Percentiles rank a stretch among this genome's conserved stretches.
Conservation (phyloP, 495 filamentous ascomycete species). For the Podospora pseudoanserina region DNA sequence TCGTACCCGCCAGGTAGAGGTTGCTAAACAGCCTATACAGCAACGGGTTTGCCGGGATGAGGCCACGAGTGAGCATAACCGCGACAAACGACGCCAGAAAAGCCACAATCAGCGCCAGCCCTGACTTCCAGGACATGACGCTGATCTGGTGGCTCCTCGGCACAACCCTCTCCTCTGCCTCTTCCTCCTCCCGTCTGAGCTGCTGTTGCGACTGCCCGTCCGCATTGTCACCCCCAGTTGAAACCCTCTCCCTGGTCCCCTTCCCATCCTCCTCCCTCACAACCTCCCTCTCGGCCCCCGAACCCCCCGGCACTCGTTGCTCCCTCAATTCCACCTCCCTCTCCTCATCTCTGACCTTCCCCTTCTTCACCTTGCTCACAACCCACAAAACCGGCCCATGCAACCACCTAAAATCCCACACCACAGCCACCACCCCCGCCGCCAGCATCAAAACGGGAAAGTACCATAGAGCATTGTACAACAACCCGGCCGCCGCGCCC, state of each 20-base stretch:
- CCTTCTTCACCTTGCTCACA: neutral
- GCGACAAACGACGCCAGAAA: conserved; percentile 64
- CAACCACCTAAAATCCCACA: conserved; percentile 59
- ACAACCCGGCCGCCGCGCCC: conserved; percentile 62
- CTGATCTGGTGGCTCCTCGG: conserved; percentile 34
- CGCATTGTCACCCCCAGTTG: neutral
- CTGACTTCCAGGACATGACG: conserved; percentile 42
- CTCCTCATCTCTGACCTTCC: neutral
- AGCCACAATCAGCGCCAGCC: conserved; percentile 42
- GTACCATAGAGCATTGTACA: conserved; percentile 80
- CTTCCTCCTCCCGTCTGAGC: conserved; percentile 3
- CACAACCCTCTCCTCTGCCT: conserved; percentile 39
- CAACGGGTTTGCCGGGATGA: conserved; percentile 43
- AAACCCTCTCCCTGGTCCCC: neutral
- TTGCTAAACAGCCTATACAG: conserved; percentile 67
- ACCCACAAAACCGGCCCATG: conserved; percentile 28
- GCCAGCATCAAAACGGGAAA: conserved; percentile 68
- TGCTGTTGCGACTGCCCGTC: neutral
- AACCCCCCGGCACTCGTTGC: neutral
- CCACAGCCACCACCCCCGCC: conserved; percentile 53
- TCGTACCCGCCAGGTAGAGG: conserved; percentile 80
- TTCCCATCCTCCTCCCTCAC: neutral
- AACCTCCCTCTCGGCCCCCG: neutral
- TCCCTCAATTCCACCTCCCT: neutral
- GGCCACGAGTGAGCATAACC: conserved; percentile 52